A percentile compares a stretch with the other conserved stretches of the same genome.
Conservation (phyloP, 2,329 filamentous ascomycete species). For the Cadophora sp. region DNA sequence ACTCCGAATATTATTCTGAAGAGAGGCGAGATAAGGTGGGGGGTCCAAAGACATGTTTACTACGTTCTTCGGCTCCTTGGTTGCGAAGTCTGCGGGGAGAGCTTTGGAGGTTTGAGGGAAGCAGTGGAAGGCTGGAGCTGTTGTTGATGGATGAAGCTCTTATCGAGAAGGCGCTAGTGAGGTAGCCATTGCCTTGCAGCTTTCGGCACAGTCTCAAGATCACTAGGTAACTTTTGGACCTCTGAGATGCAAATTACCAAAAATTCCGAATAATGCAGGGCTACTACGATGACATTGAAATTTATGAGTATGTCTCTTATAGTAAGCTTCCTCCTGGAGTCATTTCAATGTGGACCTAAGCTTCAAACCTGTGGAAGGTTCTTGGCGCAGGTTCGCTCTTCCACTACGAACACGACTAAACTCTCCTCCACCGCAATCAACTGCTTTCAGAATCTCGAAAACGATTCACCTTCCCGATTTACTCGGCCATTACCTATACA, state of each 20-base stretch:
- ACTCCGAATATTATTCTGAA: conserved; percentile 96
- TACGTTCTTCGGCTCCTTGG: conserved; percentile 33
- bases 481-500: too few relatives aligned
- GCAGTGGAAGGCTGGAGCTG: conserved; percentile 33
- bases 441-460: too few relatives aligned
- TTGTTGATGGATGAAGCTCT: conserved; percentile 38
- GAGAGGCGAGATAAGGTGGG: conserved; percentile 83
- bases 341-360: too few relatives aligned
- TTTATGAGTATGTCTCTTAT: background rate
- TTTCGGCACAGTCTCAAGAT: background rate
- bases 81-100: conserved; percentile 28
- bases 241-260: background rate
- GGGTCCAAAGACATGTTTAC: conserved; percentile 84
- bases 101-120: conserved; percentile 13
- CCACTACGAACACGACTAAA: background rate
- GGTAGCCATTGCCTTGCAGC: background rate
- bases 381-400: too few relatives aligned
- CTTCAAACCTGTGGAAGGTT: too few relatives aligned
- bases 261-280: background rate
- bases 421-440: background rate
- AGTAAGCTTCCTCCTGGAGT: too few relatives aligned
- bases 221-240: background rate
- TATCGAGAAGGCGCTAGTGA: conserved; percentile 38
- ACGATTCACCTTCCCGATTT: too few relatives aligned
- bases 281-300: background rate